A percentile compares a stretch with the other conserved stretches of the same genome.
phyloP scores from a whole-genome alignment of 805 yeast genomes.

The Nakazawaea ernobii region DNA sequence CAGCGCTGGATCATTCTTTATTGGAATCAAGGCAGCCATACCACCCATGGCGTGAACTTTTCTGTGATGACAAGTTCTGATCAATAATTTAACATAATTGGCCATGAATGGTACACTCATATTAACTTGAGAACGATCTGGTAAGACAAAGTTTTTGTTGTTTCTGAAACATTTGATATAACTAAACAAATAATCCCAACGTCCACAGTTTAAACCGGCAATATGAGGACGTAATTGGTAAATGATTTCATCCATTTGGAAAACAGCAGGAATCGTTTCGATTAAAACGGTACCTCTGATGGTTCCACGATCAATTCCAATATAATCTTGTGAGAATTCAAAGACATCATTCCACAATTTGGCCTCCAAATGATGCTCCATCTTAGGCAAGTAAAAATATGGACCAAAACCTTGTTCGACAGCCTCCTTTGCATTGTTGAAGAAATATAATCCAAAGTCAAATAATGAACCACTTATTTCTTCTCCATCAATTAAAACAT shows the following conservation, averaged over 20 bases:
- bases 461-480: conserved; percentile 62
- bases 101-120: conserved; percentile 69
- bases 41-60: conserved; percentile 78
- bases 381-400: conserved; percentile 68
- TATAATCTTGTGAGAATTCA: conserved; percentile 57
- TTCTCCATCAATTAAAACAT: conserved; percentile 60
- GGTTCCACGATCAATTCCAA: conserved; percentile 60
- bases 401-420: conserved; percentile 59
- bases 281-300: conserved; percentile 68
- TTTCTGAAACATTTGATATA: conserved; percentile 61
- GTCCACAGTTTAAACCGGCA: conserved; percentile 70
- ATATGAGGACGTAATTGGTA: conserved; percentile 68
- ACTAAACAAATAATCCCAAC: conserved; percentile 74
- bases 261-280: conserved; percentile 68
- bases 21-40: conserved; percentile 76
- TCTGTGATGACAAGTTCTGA: conserved; percentile 64
- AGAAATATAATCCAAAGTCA: conserved; percentile 67
- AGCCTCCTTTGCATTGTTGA: conserved; percentile 59
- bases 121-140: conserved; percentile 65
- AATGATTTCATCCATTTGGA: conserved; percentile 75
- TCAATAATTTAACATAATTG: conserved; percentile 57
- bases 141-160: conserved; percentile 56
- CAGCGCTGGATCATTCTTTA: conserved; percentile 56
- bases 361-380: conserved; percentile 75
- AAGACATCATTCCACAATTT: conserved; percentile 72